Base-by-base conservation (phyloP, 257 asterid genomes). In the Galeopsis tetrahit region DNA sequence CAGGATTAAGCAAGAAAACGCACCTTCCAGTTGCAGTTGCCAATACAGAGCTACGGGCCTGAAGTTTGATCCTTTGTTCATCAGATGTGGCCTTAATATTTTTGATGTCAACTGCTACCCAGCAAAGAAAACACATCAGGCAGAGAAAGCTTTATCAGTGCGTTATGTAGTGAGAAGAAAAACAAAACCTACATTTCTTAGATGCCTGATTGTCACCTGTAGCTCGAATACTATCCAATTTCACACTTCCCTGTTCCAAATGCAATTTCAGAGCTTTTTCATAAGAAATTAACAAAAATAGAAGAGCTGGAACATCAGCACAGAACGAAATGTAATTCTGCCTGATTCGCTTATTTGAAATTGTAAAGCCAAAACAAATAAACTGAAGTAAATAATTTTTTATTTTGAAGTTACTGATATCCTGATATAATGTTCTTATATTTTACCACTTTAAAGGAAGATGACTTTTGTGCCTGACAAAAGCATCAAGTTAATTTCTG, bases 11-110 rank as follows among this genome's bases (percentile, higher is more conserved):
- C n/a, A 44, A 10, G 51, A 44, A 4, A 44, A 2, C 14, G 39
- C 81, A 88, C 96, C 91, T 83, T 72, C 68, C 79, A 58, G 81
- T 65, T 78, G 77, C 78, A 75, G 74, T 66, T 53, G 75, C 77
- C 66, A 83, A 58, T 51, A 67, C 49, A 44, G 88, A 78, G 72
- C 70, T 75, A 65, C 77, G 84, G 63, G 78, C 82, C 79, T 80
- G 86, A 76, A 72, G 70, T 67, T 75, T 82, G 58, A 77, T 73
- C 87, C 76, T 77, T 21, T 66, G 73, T 72, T 75, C 85, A 71
- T 80, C 75, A 49, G 79, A 74, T 46, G 69, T 67, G 68, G 72
- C 71, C 72, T 86, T 82, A 32, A 35, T 68, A 73, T 62, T 88
- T 76, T 84, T 78, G 40, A 40, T 64, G 60, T 68, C 64, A 63